phyloP scores from a whole-genome alignment of 345 rosid genomes.

The Salix udensis region DNA sequence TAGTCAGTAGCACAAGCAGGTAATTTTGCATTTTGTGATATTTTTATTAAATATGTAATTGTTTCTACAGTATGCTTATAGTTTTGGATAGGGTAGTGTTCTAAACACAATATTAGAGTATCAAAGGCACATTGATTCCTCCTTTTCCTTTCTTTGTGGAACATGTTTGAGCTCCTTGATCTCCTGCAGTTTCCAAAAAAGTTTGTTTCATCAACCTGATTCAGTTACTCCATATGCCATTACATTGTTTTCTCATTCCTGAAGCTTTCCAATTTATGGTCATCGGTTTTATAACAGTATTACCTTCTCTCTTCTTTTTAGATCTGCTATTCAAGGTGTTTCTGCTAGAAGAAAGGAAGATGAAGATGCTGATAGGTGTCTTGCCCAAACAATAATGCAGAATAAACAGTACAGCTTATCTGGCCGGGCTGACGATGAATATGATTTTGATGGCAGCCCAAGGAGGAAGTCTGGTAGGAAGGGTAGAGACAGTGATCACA shows the following conservation, averaged over 20 bases:
- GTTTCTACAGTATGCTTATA: not conserved
- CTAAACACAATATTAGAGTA: not conserved
- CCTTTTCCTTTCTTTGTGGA: not conserved
- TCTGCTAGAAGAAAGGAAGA: conserved; percentile 54
- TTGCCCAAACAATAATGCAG: conserved; percentile 67
- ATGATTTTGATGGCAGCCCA: conserved; percentile 81
- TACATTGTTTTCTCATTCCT: not conserved
- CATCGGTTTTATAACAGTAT: not conserved
- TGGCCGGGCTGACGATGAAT: conserved; percentile 83
- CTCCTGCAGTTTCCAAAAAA: not conserved
- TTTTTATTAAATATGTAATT: not conserved
- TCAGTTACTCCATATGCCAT: not conserved
- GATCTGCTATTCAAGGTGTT: conserved; percentile 41
- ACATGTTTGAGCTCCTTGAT: not conserved
- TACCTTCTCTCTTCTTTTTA: conserved; percentile 16
- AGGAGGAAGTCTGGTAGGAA: conserved; percentile 51
- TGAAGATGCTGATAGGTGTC: conserved; percentile 58
- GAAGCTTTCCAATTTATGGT: not conserved
- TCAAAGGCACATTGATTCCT: too few species aligned
- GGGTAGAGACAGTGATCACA: conserved; percentile 31
- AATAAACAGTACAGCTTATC: conserved; percentile 64
- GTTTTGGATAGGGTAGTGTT: not conserved
- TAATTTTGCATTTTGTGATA: conserved; percentile 19
- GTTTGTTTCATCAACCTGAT: not conserved
- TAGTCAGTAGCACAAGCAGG: conserved; percentile 41